phyloP scores from a whole-genome alignment of 129 eudicot genomes.

The Artemisia argyi region DNA sequence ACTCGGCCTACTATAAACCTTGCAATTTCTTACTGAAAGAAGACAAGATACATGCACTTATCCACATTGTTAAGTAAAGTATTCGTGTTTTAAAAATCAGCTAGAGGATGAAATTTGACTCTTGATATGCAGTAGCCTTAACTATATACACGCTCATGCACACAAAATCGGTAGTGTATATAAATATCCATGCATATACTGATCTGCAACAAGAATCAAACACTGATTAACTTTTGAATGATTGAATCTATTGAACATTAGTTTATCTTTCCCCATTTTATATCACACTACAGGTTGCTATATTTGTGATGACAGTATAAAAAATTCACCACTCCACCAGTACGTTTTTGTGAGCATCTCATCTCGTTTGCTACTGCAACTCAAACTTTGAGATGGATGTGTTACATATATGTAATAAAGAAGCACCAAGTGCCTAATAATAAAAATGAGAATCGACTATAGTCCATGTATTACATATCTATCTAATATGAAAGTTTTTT shows the following conservation, averaged over 20 bases:
- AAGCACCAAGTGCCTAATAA: background rate
- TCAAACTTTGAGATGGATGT: slow-evolving; percentile 17
- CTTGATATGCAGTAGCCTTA: slow-evolving; percentile 3
- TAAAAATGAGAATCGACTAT: background rate
- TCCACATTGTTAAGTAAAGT: background rate
- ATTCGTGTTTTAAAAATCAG: background rate
- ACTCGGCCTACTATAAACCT: background rate
- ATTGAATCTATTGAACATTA: slow-evolving; percentile 8
- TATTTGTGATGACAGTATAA: slow-evolving; percentile 13
- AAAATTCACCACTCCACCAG: background rate
- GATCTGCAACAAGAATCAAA: too few relatives aligned
- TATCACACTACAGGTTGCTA: slow-evolving; percentile 5
- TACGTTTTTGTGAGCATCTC: background rate
- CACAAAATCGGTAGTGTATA: background rate
- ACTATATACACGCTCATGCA: slow-evolving; percentile 11
- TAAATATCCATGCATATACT: background rate
- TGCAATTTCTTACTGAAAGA: background rate
- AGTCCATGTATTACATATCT: background rate
- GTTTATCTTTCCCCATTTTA: slow-evolving; percentile 1
- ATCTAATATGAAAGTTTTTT: too few relatives aligned
- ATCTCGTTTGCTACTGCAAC: slow-evolving; percentile 5
- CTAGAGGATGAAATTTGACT: slow-evolving; percentile 11
- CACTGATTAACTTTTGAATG: too few relatives aligned
- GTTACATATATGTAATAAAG: background rate
- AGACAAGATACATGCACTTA: background rate